Evolutionary conservation across 345 rosid species (phyloP).

Genomic region (Euphorbia peplus): DNA sequence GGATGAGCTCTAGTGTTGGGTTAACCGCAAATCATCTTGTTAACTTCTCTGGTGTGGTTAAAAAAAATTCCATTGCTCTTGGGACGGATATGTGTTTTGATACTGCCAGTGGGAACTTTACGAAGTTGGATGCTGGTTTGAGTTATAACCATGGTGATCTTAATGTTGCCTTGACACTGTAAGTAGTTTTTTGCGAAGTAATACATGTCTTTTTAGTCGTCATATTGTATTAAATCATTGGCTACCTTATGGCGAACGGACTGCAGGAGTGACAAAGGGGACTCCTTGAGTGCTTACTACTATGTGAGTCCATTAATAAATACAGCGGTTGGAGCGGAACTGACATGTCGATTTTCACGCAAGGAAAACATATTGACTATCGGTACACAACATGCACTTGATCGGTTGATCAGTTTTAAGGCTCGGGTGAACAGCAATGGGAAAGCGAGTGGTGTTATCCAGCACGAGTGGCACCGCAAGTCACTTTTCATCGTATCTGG

Average conservation of each 20-base stretch:
- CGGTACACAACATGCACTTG: constrained; percentile 83
- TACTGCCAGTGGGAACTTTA: constrained; percentile 69
- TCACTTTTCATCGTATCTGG: constrained; percentile 85
- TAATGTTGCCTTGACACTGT: constrained; percentile 74
- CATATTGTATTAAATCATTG: not conserved
- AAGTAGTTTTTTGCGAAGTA: constrained; percentile 29
- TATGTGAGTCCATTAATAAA: constrained; percentile 79
- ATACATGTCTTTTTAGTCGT: not conserved
- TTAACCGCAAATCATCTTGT: constrained; percentile 74
- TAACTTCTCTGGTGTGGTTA: constrained; percentile 88
- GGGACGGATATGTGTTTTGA: constrained; percentile 93
- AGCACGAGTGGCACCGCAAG: constrained; percentile 92
- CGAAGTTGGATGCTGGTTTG: constrained; percentile 71
- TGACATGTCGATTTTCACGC: constrained; percentile 71
- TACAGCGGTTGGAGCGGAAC: constrained; percentile 96
- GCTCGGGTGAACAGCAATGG: constrained; percentile 88
- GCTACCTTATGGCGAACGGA: not conserved
- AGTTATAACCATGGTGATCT: constrained; percentile 65
- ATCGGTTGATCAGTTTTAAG: constrained; percentile 85
- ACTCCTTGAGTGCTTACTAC: constrained; percentile 71
- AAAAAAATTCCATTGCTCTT: constrained; percentile 49
- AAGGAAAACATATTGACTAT: constrained; percentile 75
- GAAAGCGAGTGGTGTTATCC: constrained; percentile 78
- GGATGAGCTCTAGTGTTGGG: constrained; percentile 79
- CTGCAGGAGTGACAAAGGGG: constrained; percentile 82